Conservation (phyloP, 176 grass and related monocot genomes). For the Luzula sylvatica region DNA sequence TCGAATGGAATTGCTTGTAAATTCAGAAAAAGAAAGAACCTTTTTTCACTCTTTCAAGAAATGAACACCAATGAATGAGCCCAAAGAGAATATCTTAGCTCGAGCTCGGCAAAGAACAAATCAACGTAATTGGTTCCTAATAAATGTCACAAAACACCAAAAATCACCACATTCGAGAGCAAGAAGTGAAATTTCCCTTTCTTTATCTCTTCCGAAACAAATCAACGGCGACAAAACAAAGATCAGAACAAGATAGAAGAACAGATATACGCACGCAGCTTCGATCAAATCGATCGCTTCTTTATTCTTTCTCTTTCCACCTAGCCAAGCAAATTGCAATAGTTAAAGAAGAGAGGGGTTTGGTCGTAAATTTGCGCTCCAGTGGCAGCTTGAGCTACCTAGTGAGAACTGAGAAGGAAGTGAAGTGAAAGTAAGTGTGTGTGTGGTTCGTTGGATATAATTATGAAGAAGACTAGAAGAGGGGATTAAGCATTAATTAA, state of each 20-base stretch:
- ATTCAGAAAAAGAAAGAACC: neutral
- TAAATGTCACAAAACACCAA: constrained; percentile 5
- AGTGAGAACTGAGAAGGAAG: neutral
- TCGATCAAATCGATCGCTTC: neutral
- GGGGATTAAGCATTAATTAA: too few relatives aligned
- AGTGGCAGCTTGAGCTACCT: neutral
- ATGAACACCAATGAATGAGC: neutral
- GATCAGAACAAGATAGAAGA: constrained; percentile 9
- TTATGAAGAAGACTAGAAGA: too few relatives aligned
- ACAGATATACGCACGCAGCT: too few relatives aligned
- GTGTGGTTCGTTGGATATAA: too few relatives aligned
- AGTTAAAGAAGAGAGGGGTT: too few relatives aligned
- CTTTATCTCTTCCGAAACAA: neutral
- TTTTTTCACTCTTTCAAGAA: neutral
- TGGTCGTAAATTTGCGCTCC: too few relatives aligned
- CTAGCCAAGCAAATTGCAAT: neutral
- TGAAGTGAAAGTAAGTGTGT: neutral
- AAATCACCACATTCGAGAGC: neutral
- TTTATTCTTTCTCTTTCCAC: neutral
- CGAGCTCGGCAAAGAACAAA: constrained; percentile 2
- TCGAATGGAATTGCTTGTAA: neutral
- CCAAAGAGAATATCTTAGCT: neutral
- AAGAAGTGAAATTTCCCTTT: neutral
- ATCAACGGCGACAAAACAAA: constrained; percentile 11
- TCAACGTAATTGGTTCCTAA: neutral